Conservation (phyloP, 2,329 filamentous ascomycete genomes). For the Neonectria sp. region DNA sequence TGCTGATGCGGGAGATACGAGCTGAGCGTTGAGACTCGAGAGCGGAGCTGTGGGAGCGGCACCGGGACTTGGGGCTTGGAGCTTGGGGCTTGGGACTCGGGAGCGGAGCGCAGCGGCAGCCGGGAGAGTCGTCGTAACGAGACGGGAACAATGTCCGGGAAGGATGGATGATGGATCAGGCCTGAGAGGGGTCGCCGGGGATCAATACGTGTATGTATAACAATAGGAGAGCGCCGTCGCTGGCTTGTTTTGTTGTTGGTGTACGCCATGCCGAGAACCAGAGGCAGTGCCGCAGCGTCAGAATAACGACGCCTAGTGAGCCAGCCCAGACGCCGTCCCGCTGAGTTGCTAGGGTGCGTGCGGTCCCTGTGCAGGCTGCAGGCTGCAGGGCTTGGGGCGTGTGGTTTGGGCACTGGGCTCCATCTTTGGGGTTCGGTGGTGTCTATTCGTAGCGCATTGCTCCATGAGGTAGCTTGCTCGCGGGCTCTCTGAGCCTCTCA, state of each 20-base stretch:
- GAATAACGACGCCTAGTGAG: conserved; percentile 19
- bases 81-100: background rate
- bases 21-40: conserved; percentile 9
- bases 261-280: conserved; percentile 24
- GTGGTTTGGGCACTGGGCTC: background rate
- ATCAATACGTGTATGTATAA: conserved; percentile 34
- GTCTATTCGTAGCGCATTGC: background rate
- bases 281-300: conserved; percentile 28
- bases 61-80: too few species aligned
- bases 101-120: conserved; percentile 7
- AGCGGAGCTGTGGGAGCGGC: background rate
- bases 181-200: conserved; percentile 21
- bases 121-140: conserved; percentile 7
- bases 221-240: conserved; percentile 25
- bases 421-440: background rate
- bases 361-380: background rate
- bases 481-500: background rate
- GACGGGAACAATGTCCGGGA: conserved; percentile 17
- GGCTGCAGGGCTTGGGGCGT: conserved; percentile 9
- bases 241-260: conserved; percentile 14
- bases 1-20: conserved; percentile 31
- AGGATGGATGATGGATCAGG: conserved; percentile 29
- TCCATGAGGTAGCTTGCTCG: background rate
- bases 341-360: conserved; percentile 10
- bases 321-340: conserved; percentile 5